Conservation (phyloP, 495 filamentous ascomycete species). For the Usnea hakonensis region DNA sequence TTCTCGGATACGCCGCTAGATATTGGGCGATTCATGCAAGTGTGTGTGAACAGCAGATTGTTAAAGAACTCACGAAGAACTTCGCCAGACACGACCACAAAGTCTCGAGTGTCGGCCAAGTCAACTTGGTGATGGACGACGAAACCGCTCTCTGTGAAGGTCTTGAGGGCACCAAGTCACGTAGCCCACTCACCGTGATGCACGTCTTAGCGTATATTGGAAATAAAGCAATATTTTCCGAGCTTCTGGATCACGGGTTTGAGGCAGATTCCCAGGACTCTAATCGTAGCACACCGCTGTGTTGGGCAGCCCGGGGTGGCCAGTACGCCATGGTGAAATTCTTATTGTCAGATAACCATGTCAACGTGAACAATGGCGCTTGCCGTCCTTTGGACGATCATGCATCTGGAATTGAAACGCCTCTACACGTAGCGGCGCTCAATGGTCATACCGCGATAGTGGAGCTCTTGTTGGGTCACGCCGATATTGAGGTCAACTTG, state of each 20-base stretch:
- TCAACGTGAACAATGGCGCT: background rate
- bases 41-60: background rate
- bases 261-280: background rate
- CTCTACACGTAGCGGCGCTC: background rate
- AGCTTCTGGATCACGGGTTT: background rate
- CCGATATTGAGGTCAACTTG: background rate
- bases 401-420: too few species aligned
- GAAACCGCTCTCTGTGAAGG: background rate
- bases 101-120: background rate
- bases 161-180: background rate
- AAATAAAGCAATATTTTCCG: background rate
- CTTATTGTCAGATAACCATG: background rate
- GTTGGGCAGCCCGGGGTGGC: background rate
- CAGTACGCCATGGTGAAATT: background rate
- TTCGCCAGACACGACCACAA: background rate
- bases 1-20: background rate
- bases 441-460: background rate
- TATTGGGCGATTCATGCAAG: background rate
- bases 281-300: background rate
- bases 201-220: background rate
- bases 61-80: background rate
- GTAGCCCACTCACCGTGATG: background rate
- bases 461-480: background rate
- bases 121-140: background rate
- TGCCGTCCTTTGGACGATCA: too few species aligned